Evolutionary conservation across 441 rosid genomes (phyloP).

Genomic region (Codiaeum variegatum): DNA sequence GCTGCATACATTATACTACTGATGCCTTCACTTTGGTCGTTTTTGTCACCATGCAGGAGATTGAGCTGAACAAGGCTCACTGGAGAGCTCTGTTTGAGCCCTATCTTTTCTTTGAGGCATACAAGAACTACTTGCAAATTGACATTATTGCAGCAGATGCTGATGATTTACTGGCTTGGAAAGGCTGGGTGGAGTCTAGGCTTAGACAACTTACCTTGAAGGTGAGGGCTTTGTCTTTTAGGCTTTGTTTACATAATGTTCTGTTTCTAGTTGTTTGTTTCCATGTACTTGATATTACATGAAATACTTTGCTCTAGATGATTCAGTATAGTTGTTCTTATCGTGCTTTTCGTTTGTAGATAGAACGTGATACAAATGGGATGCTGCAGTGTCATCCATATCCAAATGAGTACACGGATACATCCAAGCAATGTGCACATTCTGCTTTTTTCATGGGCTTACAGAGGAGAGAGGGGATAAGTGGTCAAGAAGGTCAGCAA

Average conservation of each 20-base stretch:
- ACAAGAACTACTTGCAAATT: conserved; percentile 66
- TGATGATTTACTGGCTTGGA: conserved; percentile 63
- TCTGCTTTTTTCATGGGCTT: conserved; percentile 66
- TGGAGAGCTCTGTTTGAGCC: conserved; percentile 65
- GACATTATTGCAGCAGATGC: conserved; percentile 51
- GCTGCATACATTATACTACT: conserved; percentile 5
- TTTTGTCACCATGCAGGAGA: conserved; percentile 36
- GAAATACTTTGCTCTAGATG: background rate
- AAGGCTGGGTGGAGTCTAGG: conserved; percentile 82
- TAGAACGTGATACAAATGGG: conserved; percentile 63
- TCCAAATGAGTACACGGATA: conserved; percentile 44
- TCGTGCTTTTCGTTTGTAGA: conserved; percentile 35
- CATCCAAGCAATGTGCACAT: conserved; percentile 46
- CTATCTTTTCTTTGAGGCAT: conserved; percentile 59
- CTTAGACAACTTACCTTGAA: conserved; percentile 61
- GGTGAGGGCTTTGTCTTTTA: conserved; percentile 32
- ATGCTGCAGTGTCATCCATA: conserved; percentile 72
- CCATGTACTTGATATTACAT: background rate
- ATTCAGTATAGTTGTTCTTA: conserved; percentile 12
- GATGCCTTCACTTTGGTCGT: conserved; percentile 18
- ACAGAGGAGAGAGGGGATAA: conserved; percentile 57
- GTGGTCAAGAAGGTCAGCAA: conserved; percentile 59
- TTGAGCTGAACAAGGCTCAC: conserved; percentile 52
- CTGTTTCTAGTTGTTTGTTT: conserved; percentile 13
- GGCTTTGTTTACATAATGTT: background rate